phyloP scores from a whole-genome alignment of 768 basidiomycete genomes.

The Naganishia friedmannii region DNA sequence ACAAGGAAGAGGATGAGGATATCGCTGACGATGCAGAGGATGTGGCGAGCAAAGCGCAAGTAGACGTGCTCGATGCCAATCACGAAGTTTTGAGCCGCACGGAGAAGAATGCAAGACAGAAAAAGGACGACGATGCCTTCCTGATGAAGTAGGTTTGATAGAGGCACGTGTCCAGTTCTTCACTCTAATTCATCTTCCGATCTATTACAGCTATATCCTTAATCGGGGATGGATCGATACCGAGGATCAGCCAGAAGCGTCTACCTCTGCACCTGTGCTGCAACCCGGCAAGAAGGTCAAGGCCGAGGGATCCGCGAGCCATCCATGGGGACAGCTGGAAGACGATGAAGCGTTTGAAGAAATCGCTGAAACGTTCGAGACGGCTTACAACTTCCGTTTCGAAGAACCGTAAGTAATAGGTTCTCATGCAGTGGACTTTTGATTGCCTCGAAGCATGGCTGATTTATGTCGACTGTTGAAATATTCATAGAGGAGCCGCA shows the following conservation, averaged over 20 bases:
- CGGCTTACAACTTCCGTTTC: constrained; percentile 95
- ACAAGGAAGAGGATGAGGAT: constrained; percentile 38
- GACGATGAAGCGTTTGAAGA: constrained; percentile 76
- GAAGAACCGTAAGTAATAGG: constrained; percentile 76
- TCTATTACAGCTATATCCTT: constrained; percentile 73
- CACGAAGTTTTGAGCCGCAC: constrained; percentile 38
- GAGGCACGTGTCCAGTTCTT: neutral
- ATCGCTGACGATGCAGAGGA: constrained; percentile 3
- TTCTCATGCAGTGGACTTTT: neutral
- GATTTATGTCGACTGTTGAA: neutral
- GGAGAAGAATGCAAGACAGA: constrained; percentile 54
- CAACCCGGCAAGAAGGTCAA: constrained; percentile 33
- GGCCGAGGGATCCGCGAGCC: constrained; percentile 39
- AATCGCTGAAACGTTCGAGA: constrained; percentile 84
- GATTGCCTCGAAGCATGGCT: neutral
- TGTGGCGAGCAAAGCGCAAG: constrained; percentile 36
- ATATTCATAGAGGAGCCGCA: constrained; percentile 60
- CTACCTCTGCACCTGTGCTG: constrained; percentile 23
- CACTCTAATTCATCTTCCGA: neutral
- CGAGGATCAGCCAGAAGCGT: constrained; percentile 50
- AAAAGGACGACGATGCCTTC: constrained; percentile 78
- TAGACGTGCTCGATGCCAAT: constrained; percentile 43
- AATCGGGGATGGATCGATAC: constrained; percentile 97
- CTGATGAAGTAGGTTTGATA: constrained; percentile 71
- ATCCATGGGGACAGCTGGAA: constrained; percentile 52